phyloP scores from a whole-genome alignment of 257 asterid species.

The Solanum arcanum region DNA sequence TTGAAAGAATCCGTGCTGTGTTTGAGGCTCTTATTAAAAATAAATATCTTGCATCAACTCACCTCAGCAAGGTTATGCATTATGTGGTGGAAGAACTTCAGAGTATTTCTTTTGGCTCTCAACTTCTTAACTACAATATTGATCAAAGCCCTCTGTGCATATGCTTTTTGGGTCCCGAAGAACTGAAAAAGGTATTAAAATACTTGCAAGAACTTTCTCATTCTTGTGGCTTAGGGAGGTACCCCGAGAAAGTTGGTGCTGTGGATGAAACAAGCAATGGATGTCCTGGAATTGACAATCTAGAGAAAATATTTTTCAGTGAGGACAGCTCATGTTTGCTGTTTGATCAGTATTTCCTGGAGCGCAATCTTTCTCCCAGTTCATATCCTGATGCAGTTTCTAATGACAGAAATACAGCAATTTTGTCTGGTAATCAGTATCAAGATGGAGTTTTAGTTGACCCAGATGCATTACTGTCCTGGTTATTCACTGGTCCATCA shows the following conservation, averaged over 20 bases:
- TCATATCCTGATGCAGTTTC: slow-evolving; percentile 21
- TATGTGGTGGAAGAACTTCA: slow-evolving; percentile 84
- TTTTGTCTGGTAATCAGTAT: slow-evolving; percentile 22
- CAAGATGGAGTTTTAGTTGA: slow-evolving; percentile 45
- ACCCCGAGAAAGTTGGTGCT: slow-evolving; percentile 43
- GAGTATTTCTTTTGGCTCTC: slow-evolving; percentile 60
- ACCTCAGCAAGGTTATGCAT: slow-evolving; percentile 72
- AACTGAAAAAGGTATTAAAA: slow-evolving; percentile 65
- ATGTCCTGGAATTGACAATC: slow-evolving; percentile 26
- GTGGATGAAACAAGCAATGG: slow-evolving; percentile 32
- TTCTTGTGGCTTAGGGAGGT: slow-evolving; percentile 60
- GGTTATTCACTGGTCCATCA: slow-evolving; percentile 75
- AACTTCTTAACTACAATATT: slow-evolving; percentile 48
- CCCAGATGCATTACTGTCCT: slow-evolving; percentile 71
- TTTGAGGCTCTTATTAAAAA: slow-evolving; percentile 56
- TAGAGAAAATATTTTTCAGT: slow-evolving; percentile 57
- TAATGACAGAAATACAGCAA: slow-evolving; percentile 15
- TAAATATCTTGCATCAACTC: slow-evolving; percentile 76
- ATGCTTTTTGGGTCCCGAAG: slow-evolving; percentile 74
- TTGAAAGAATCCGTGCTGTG: slow-evolving; percentile 54
- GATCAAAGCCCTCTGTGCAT: slow-evolving; percentile 73
- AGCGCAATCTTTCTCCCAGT: slow-evolving; percentile 22
- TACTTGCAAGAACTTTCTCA: slow-evolving; percentile 78
- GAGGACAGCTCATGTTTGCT: slow-evolving; percentile 53
- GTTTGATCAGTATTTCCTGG: slow-evolving; percentile 59